Conservation (phyloP, 2,329 filamentous ascomycete species). For the Claviceps sp. region DNA sequence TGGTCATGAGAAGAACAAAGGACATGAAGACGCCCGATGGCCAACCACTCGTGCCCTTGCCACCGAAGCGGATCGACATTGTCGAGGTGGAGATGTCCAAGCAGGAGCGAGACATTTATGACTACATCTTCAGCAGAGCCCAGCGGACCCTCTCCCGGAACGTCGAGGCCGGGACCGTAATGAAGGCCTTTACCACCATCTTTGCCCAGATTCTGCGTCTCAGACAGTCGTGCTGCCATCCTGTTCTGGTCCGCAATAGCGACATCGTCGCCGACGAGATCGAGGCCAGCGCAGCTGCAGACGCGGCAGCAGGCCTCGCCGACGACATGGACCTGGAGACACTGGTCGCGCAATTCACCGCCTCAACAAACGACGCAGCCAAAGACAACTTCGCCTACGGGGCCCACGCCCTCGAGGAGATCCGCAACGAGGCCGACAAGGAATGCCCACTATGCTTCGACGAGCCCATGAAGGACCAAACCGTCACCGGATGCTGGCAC, state of each 20-base stretch:
- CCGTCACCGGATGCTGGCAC: constrained; percentile 95
- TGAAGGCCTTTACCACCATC: constrained; percentile 94
- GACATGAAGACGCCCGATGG: constrained; percentile 95
- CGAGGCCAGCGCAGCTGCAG: constrained; percentile 59
- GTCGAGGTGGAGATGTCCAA: constrained; percentile 77
- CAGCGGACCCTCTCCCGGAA: constrained; percentile 78
- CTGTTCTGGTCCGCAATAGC: constrained; percentile 74
- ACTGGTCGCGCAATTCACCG: constrained; percentile 73
- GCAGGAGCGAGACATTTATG: constrained; percentile 80
- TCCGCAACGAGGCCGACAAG: constrained; percentile 73
- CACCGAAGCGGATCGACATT: constrained; percentile 69
- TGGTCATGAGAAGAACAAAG: constrained; percentile 92
- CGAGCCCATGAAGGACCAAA: constrained; percentile 89
- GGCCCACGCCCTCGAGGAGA: constrained; percentile 77
- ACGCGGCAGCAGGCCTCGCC: constrained; percentile 66
- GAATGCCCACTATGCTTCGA: constrained; percentile 94
- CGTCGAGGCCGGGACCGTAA: constrained; percentile 77
- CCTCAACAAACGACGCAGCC: constrained; percentile 49
- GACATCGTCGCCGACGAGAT: constrained; percentile 78
- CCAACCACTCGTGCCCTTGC: constrained; percentile 60
- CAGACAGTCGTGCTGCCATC: constrained; percentile 89
- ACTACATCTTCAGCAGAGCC: constrained; percentile 73
- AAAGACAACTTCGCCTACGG: constrained; percentile 57
- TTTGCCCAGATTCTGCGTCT: constrained; percentile 92
- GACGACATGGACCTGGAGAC: constrained; percentile 94